Conservation (phyloP, 179 eudicot genomes). For the Sideroxylon spinosum region DNA sequence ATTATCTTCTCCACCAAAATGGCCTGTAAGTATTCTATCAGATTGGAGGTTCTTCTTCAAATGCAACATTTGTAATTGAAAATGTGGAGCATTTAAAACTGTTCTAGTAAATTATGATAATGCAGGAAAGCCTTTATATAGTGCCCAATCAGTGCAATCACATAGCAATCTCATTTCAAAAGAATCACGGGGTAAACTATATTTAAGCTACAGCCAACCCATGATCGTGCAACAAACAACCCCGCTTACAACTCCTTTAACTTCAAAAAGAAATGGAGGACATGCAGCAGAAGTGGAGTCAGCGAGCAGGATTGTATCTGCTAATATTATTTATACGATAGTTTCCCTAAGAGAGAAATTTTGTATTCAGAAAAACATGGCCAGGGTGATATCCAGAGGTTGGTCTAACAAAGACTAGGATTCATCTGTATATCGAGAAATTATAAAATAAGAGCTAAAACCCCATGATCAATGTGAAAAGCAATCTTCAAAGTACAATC, state of each 20-base stretch:
- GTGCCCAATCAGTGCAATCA: constrained; percentile 12
- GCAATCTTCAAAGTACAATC: not conserved
- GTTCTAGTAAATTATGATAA: not conserved
- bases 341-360: not conserved
- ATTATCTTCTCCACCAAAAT: not conserved
- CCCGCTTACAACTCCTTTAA: not conserved
- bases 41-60: not conserved
- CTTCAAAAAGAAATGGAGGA: not conserved
- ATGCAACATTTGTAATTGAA: not conserved
- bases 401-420: not conserved
- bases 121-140: not conserved
- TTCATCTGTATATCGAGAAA: not conserved
- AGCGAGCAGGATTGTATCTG: not conserved
- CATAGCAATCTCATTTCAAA: too few species aligned
- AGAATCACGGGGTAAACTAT: not conserved
- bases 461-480: not conserved
- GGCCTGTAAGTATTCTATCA: not conserved
- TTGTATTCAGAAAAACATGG: not conserved
- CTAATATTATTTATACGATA: not conserved
- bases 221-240: not conserved
- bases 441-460: not conserved
- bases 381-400: not conserved
- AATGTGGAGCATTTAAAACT: not conserved
- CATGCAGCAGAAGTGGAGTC: not conserved
- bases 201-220: not conserved